Percentiles rank a stretch among this genome's conserved stretches.
These are phyloP conservation scores for Posidonia oceanica DNA, from an alignment of 116 monocot species.

Conservation along the genomic window DNA sequence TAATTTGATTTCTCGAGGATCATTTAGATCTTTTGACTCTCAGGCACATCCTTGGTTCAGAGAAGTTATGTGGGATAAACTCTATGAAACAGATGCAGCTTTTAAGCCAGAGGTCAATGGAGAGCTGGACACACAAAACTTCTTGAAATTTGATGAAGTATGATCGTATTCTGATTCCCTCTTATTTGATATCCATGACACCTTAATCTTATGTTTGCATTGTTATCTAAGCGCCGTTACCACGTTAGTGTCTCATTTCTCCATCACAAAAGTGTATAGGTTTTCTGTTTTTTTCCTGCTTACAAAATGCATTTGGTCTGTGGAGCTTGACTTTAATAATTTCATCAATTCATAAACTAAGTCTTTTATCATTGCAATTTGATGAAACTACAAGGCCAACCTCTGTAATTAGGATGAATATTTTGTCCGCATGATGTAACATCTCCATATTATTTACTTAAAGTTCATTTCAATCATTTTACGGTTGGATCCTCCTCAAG, in stretches of 20 bases:
- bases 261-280: no score
- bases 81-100: conserved; percentile 86
- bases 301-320: no score
- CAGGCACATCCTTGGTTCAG: conserved; percentile 83
- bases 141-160: conserved; percentile 96
- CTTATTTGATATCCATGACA: neutral
- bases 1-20: neutral
- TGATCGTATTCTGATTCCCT: neutral
- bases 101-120: conserved; percentile 90
- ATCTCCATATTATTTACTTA: neutral
- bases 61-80: conserved; percentile 67
- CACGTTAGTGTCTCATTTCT: no score
- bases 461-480: conserved; percentile 7
- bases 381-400: no score
- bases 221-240: no score
- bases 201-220: no score
- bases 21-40: neutral
- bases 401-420: no score
- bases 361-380: no score
- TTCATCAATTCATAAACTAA: no score
- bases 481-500: conserved; percentile 53
- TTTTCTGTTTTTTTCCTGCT: no score
- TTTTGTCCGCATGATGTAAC: no score
- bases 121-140: conserved; percentile 92
- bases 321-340: no score